Evolutionary conservation across 768 basidiomycete genomes (phyloP), one percentile per base, ranked within the genome.

Genomic region (Lactarius tabidus): DNA sequence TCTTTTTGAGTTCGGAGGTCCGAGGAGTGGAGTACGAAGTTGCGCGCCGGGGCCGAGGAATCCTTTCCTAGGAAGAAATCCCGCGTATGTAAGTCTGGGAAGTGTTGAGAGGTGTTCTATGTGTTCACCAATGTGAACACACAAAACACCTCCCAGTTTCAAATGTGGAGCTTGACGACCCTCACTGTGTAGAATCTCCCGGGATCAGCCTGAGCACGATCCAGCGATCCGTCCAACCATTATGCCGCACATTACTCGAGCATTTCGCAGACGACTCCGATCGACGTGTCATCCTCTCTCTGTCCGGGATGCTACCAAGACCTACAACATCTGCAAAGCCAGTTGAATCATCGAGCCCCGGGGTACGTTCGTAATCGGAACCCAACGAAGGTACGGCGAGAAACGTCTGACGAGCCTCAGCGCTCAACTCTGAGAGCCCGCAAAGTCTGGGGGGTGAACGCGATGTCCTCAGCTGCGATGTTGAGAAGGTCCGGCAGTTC

Each of bases 401-500:
- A 66, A 57, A 67, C 20, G 52, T 59, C 35, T 63, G 57, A 38
- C 61, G 48, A 63, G 56, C 6, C 55, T 43, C 39, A 17, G 26
- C 18, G 41, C 29, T 8, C 28, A 29, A 14, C 65, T 58, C 29
- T 64, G 45, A 60, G 39, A 6, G 36, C 33, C 43, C 61, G 69
- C 48, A 68, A 52, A 20, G 62, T 35, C 17, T 59, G 35, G 28
- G 68, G 67, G 14, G 67, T 60, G 20, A 68, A 41, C 28, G 62
- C 53, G 38, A 36, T 54, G n/a, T 67, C 56, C 10, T 35, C 43
- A 8, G 64, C 67, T 33, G 51, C 48, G 8, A 62, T 61, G 51
- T 65, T 54, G 57, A 68, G 69, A 26, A 68, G 57, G 17, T 62
- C 67, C 28, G 57, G 48, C 17, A 63, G 57, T 26, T 59, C 58